Evolutionary conservation across 441 rosid species (phyloP).

Genomic region (Syzygium syzygioides): DNA sequence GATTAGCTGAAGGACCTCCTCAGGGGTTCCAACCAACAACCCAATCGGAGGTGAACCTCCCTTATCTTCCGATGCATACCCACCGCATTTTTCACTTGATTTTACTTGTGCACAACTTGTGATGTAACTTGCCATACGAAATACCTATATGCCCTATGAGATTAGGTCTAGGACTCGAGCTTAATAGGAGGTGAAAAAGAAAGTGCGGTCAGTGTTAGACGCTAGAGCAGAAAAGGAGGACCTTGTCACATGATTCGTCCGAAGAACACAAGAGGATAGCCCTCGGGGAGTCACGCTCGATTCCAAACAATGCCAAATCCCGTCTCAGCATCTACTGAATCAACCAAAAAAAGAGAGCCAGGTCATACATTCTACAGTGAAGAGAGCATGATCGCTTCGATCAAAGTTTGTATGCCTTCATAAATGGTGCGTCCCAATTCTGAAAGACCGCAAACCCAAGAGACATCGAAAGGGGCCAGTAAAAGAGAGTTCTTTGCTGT

Average conservation of each 20-base stretch:
- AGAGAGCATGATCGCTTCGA: background rate
- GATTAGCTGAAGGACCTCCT: slow-evolving; percentile 26
- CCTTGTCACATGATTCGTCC: slow-evolving; percentile 26
- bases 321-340: slow-evolving; percentile 23
- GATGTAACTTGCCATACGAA: slow-evolving; percentile 22
- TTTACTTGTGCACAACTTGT: slow-evolving; percentile 16
- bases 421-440: background rate
- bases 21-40: slow-evolving; percentile 36
- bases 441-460: background rate
- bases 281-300: slow-evolving; percentile 24
- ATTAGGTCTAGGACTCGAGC: background rate
- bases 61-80: background rate
- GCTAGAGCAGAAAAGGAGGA: background rate
- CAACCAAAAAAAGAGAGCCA: background rate
- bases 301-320: slow-evolving; percentile 10
- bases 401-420: background rate
- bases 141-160: slow-evolving; percentile 16
- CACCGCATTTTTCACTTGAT: background rate
- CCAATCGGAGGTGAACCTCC: slow-evolving; percentile 25
- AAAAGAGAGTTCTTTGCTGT: background rate
- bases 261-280: slow-evolving; percentile 23
- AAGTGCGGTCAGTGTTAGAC: background rate
- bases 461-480: fast-evolving
- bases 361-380: background rate
- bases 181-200: background rate